Evolutionary conservation across 805 yeast genomes (phyloP).

Genomic region (Candida glaebosa): DNA sequence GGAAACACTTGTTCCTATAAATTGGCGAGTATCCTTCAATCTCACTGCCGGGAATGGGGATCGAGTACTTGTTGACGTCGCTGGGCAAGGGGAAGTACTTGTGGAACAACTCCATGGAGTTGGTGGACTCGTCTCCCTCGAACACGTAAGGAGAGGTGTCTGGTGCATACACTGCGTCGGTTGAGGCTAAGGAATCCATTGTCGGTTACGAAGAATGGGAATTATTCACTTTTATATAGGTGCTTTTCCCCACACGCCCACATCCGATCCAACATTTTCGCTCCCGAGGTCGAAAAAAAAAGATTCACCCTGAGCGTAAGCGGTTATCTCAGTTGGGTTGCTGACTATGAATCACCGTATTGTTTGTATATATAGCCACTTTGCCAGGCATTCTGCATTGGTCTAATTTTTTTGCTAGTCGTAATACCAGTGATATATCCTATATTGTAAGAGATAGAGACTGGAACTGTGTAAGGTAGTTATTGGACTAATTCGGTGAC

Average conservation of each 20-base stretch:
- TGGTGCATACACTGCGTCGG: conserved; percentile 7
- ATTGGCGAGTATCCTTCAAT: conserved; percentile 25
- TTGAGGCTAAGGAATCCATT: neutral
- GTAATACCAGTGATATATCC: too few relatives aligned
- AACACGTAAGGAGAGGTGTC: conserved; percentile 11
- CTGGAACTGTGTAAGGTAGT: too few relatives aligned
- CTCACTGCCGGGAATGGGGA: conserved; percentile 15
- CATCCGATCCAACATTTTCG: too few relatives aligned
- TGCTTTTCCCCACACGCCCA: neutral
- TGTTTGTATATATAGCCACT: too few relatives aligned
- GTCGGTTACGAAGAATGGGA: neutral
- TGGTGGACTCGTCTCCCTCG: conserved; percentile 1
- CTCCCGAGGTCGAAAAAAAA: too few relatives aligned
- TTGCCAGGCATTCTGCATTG: too few relatives aligned
- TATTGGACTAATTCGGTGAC: too few relatives aligned
- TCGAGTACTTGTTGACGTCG: conserved; percentile 3
- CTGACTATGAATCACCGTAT: too few relatives aligned
- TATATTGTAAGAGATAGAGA: too few relatives aligned
- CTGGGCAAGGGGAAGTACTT: conserved; percentile 8
- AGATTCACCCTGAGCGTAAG: too few relatives aligned
- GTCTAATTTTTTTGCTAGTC: too few relatives aligned
- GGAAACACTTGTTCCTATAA: conserved; percentile 26
- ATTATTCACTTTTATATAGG: neutral
- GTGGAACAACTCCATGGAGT: conserved; percentile 5
- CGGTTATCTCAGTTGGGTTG: too few relatives aligned